These are phyloP conservation scores for Clavulina sp. DNA, from an alignment of 768 basidiomycete genomes.

Conservation along the genomic window DNA sequence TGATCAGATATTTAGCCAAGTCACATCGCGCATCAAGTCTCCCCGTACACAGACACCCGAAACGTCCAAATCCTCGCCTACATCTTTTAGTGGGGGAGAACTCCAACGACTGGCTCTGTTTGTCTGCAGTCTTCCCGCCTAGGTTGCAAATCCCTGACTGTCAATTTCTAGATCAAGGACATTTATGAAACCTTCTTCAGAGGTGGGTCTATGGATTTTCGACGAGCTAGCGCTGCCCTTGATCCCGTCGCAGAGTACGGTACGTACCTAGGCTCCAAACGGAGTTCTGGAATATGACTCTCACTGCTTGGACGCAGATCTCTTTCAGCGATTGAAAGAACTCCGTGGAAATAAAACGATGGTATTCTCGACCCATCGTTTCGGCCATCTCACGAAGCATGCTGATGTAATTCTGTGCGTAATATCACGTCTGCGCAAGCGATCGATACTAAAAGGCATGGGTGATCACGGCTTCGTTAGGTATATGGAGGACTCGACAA, in stretches of 20 bases:
- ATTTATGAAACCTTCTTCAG: conserved; percentile 24
- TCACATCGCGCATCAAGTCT: too few relatives aligned
- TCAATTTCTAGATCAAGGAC: conserved; percentile 18
- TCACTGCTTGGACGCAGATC: neutral
- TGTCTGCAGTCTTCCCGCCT: too few relatives aligned
- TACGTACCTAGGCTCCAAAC: neutral
- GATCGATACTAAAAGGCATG: neutral
- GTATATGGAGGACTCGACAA: neutral
- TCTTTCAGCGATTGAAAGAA: conserved; percentile 4
- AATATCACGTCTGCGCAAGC: neutral
- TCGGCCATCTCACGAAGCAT: conserved; percentile 9
- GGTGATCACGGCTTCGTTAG: too few relatives aligned
- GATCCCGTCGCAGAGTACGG: conserved; percentile 34
- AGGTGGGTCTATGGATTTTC: conserved; percentile 32
- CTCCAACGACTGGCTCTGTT: too few relatives aligned
- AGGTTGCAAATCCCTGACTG: too few relatives aligned
- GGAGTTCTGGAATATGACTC: neutral
- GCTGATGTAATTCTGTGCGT: conserved; percentile 7
- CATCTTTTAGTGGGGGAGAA: too few relatives aligned
- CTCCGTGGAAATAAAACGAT: conserved; percentile 7
- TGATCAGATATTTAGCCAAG: too few relatives aligned
- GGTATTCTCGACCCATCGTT: conserved; percentile 8
- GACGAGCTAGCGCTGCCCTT: conserved; percentile 41
- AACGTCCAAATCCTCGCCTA: too few relatives aligned
- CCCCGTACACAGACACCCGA: too few relatives aligned